Evolutionary conservation across 2,329 filamentous ascomycete species (phyloP).

Genomic region (Stagonosporopsis tanaceti): DNA sequence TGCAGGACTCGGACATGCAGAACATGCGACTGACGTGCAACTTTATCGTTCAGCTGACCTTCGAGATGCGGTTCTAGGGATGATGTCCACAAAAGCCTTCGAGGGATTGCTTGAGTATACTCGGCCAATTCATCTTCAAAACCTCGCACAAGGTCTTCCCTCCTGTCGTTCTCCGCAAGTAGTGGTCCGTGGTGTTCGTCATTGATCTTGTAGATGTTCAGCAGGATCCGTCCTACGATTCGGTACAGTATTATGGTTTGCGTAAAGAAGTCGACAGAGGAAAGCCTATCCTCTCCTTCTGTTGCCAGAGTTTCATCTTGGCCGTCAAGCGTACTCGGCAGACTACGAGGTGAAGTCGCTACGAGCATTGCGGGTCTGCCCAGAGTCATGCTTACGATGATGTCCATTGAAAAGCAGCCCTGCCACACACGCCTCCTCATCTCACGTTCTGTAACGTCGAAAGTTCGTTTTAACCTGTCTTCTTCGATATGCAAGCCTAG

Average conservation of each 20-base stretch:
- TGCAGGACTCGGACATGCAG: conserved; percentile 18
- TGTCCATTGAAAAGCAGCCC: conserved; percentile 16
- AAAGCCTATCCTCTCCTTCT: not conserved
- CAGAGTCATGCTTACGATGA: conserved; percentile 21
- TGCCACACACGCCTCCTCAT: conserved; percentile 17
- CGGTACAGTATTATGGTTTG: conserved; percentile 15
- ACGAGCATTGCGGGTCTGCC: conserved; percentile 22
- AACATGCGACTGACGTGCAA: conserved; percentile 14
- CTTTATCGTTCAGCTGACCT: not conserved
- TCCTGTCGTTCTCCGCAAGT: not conserved
- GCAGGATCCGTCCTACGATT: conserved; percentile 13
- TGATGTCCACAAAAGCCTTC: not conserved
- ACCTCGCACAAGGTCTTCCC: not conserved
- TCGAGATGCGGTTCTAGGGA: not conserved
- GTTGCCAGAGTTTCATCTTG: not conserved
- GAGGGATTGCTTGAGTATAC: not conserved
- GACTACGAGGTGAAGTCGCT: conserved; percentile 1
- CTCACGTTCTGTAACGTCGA: conserved; percentile 1
- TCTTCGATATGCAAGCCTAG: conserved; percentile 18
- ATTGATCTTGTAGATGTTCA: conserved; percentile 14
- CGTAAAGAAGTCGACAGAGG: conserved; percentile 14
- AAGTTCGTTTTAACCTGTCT: not conserved
- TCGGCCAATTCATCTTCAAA: conserved; percentile 3
- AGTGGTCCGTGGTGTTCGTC: not conserved
- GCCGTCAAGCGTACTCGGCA: conserved; percentile 5